Percentiles rank a stretch among this genome's conserved stretches.
These are phyloP conservation scores for Sergeia podlipaevii DNA, from an alignment of 208 protist genomes.

Conservation along the genomic window DNA sequence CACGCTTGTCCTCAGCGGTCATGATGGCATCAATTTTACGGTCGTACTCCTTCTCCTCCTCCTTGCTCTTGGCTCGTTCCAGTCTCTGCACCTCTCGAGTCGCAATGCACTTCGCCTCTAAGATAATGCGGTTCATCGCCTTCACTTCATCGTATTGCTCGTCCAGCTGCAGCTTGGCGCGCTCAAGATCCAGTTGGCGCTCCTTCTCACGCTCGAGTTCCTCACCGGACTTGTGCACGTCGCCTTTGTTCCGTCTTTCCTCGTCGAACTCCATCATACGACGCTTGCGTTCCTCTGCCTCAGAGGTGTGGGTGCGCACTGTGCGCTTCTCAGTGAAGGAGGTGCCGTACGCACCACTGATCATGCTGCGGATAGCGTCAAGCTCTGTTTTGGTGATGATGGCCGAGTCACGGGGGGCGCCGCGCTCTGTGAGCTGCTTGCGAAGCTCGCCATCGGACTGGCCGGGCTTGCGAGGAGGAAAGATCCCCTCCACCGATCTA, in stretches of 20 bases:
- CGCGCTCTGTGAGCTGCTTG: conserved; percentile 69
- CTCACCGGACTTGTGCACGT: conserved; percentile 54
- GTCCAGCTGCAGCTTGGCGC: conserved; percentile 72
- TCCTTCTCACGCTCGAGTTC: conserved; percentile 78
- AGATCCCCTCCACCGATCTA: conserved; percentile 36
- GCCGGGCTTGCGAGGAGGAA: conserved; percentile 63
- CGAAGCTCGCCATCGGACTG: conserved; percentile 73
- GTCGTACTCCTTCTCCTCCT: conserved; percentile 71
- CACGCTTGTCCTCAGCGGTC: conserved; percentile 78
- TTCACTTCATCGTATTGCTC: conserved; percentile 92
- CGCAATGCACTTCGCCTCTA: conserved; percentile 90
- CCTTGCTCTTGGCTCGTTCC: conserved; percentile 66
- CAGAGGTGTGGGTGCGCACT: conserved; percentile 15
- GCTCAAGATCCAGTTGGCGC: conserved; percentile 66
- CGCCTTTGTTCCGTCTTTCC: conserved; percentile 40
- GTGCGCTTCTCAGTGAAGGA: background rate
- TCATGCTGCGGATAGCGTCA: conserved; percentile 70
- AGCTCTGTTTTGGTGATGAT: conserved; percentile 85
- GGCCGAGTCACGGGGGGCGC: conserved; percentile 63
- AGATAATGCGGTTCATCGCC: conserved; percentile 90
- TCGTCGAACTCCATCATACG: conserved; percentile 84
- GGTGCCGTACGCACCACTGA: conserved; percentile 33
- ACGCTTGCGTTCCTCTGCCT: conserved; percentile 61
- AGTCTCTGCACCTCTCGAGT: conserved; percentile 85
- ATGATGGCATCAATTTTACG: conserved; percentile 77